Base-by-base conservation (phyloP, 2,329 filamentous ascomycete genomes). In the Chaetomiaceae sp. region DNA sequence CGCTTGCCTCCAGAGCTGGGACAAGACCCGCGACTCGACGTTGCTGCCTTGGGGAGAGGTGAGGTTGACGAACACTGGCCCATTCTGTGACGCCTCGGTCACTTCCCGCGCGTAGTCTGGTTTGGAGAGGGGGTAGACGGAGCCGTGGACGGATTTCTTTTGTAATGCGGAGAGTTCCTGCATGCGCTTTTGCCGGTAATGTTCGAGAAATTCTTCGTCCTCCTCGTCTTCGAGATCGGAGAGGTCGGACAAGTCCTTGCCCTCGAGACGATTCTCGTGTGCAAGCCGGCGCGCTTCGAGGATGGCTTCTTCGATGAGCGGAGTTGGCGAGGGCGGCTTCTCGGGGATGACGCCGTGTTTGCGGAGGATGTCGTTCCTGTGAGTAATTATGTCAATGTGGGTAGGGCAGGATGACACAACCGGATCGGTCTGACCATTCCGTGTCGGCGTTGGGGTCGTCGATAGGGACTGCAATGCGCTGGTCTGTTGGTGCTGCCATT, bases 261-360 rank as follows among this genome's bases (percentile, higher is more conserved):
- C 89, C 69, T 97, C 91, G 1, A 99, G 75, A 48, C 94, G 78
- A 68, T 96, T 96, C 67, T 96, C 92, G 65, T 97, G 85, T 25
- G 91, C 91, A 57, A 95, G 77, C 62, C 85, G 78, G 54, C 88
- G 82, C 11, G 89, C 94, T 73, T 96, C 89, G 18, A 86, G 71
- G 42, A 99, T 82, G 4, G 94, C 94, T 75, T 97, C 92, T 73
- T 99, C 87, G 64, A 99, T 96, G 74, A 96, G 86, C 6, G 91
- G 90, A 2, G 94, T 96, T 2, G 94, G 94, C 41, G 92, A 96
- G 3, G 91, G 90, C 0, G 92, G 90, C 69, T 96, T 97, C 69
- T 97, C 91, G n/a, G 94, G 94, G 57, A 99, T 97, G 61, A 99
- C 79, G 61, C 90, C 90, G 75, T 99, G 90, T 71, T 95, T 95